Percentiles rank a stretch among this genome's conserved stretches.
phyloP scores from a whole-genome alignment of 805 yeast genomes.

The Suhomyces sp. region DNA sequence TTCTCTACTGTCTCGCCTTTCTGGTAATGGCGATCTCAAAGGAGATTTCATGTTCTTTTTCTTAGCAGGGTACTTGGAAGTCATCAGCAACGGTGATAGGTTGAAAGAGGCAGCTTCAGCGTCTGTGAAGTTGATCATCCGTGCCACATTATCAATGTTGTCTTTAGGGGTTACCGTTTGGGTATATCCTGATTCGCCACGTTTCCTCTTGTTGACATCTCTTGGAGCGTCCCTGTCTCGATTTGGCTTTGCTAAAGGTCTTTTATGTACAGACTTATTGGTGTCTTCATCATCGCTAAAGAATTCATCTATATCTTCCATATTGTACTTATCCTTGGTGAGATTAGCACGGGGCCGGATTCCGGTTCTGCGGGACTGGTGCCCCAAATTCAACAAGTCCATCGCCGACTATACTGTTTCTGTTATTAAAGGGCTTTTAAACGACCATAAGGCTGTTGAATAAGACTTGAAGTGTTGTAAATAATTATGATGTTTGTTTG shows the following conservation, averaged over 20 bases:
- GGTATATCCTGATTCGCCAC: neutral
- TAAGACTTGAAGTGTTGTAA: neutral
- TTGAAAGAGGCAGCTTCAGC: constrained; percentile 28
- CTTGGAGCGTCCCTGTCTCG: neutral
- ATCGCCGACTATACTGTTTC: constrained; percentile 12
- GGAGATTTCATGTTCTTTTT: constrained; percentile 28
- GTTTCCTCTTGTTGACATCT: constrained; percentile 6
- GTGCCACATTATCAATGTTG: constrained; percentile 25
- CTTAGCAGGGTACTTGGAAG: constrained; percentile 14
- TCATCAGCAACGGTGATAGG: constrained; percentile 26
- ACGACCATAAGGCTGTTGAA: neutral
- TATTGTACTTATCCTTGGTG: constrained; percentile 53
- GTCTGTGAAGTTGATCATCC: constrained; percentile 35
- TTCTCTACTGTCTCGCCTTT: constrained; percentile 5
- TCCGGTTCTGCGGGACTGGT: constrained; percentile 66
- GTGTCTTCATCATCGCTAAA: constrained; percentile 49
- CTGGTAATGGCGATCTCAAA: constrained; percentile 29
- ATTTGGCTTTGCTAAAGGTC: neutral
- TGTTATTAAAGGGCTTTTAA: neutral
- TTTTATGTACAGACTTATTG: constrained; percentile 8
- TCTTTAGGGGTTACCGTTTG: constrained; percentile 11
- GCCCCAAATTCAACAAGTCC: constrained; percentile 50
- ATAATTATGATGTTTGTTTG: constrained; percentile 1
- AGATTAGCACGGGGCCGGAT: constrained; percentile 45
- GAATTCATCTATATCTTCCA: constrained; percentile 70